A percentile compares a stretch with the other conserved stretches of the same genome.
Conservation (phyloP, 495 filamentous ascomycete species). For the Cercophora scortea region DNA sequence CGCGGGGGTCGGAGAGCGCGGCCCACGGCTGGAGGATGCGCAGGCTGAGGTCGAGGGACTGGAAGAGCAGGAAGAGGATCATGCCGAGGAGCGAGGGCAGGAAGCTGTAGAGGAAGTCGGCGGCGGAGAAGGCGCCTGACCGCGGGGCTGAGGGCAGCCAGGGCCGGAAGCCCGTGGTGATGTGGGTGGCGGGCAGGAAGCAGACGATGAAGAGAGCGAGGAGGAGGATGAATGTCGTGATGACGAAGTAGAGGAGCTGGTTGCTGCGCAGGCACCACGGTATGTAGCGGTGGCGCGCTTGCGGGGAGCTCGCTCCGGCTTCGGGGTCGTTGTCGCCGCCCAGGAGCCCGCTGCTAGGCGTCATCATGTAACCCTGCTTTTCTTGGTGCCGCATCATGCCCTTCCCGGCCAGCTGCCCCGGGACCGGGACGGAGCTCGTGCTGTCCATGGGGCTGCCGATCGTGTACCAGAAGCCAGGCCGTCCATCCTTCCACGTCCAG, state of each 20-base stretch:
- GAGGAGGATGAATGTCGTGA: slow-evolving; percentile 56
- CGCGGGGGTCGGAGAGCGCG: slow-evolving; percentile 47
- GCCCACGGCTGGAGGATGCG: slow-evolving; percentile 72
- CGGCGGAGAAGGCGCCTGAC: slow-evolving; percentile 63
- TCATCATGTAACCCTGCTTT: background rate
- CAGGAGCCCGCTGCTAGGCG: slow-evolving; percentile 29
- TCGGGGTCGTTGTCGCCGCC: slow-evolving; percentile 11
- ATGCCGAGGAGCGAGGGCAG: slow-evolving; percentile 70
- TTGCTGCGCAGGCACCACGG: slow-evolving; percentile 69
- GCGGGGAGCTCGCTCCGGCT: slow-evolving; percentile 32
- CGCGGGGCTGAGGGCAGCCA: slow-evolving; percentile 53
- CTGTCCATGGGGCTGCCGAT: slow-evolving; percentile 32
- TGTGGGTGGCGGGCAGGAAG: slow-evolving; percentile 58
- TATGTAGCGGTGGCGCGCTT: slow-evolving; percentile 56
- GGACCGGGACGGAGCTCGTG: slow-evolving; percentile 11
- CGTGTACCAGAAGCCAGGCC: slow-evolving; percentile 33
- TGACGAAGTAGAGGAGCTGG: slow-evolving; percentile 54
- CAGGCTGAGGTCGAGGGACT: slow-evolving; percentile 66
- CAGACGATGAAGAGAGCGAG: slow-evolving; percentile 68
- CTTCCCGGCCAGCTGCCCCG: slow-evolving; percentile 19
- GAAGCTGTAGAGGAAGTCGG: slow-evolving; percentile 85
- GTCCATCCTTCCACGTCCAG: slow-evolving; percentile 57
- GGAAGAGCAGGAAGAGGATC: slow-evolving; percentile 67
- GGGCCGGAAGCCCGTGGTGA: slow-evolving; percentile 63
- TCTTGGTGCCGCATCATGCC: slow-evolving; percentile 25